Conservation (phyloP, 768 basidiomycete species). For the Lactarius evosmus region DNA sequence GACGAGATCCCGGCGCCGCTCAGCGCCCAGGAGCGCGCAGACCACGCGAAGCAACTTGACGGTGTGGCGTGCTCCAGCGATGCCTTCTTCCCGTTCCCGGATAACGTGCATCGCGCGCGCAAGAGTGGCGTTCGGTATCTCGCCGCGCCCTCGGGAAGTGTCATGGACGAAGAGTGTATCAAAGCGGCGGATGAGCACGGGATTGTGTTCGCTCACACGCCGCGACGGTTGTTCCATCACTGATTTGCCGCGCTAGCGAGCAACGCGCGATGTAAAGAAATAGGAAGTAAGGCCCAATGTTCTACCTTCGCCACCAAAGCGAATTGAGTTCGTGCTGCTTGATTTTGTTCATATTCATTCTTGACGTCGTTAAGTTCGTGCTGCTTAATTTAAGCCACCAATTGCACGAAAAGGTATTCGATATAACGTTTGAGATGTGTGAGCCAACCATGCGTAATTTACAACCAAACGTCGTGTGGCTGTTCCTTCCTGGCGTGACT, state of each 20-base stretch:
- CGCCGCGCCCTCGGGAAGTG: slow-evolving; percentile 88
- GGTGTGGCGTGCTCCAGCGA: slow-evolving; percentile 93
- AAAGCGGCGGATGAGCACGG: slow-evolving; percentile 92
- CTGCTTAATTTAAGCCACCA: neutral
- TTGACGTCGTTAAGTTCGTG: neutral
- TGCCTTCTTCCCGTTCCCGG: slow-evolving; percentile 99
- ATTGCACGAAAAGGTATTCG: neutral
- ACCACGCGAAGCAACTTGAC: slow-evolving; percentile 70
- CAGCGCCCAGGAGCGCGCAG: slow-evolving; percentile 63
- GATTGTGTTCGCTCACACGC: slow-evolving; percentile 90
- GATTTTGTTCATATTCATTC: neutral
- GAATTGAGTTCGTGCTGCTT: neutral
- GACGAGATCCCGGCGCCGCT: slow-evolving; percentile 66
- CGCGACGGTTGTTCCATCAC: slow-evolving; percentile 87
- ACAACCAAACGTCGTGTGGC: neutral
- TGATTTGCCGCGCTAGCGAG: slow-evolving; percentile 35
- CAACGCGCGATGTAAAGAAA: neutral
- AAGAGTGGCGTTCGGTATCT: slow-evolving; percentile 92
- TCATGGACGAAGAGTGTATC: slow-evolving; percentile 97
- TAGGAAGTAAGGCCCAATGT: neutral
- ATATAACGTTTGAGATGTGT: neutral
- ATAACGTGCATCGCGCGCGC: slow-evolving; percentile 91
- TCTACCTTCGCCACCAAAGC: slow-evolving; percentile 7
- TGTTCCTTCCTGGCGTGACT: neutral
- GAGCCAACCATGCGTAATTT: neutral